Conservation (phyloP, 805 yeast species). For the Candida manassasensis region DNA sequence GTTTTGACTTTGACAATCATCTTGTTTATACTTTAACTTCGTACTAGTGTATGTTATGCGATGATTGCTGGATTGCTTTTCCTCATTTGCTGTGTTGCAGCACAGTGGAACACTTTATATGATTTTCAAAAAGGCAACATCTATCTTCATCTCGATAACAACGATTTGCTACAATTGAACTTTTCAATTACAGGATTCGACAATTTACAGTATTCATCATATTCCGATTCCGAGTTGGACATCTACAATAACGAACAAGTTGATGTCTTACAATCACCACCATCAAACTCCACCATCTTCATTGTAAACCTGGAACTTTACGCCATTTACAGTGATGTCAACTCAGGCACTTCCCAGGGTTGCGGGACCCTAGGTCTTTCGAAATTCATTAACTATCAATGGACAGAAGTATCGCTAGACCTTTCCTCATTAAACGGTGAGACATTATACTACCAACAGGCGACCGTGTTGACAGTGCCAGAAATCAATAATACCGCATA, state of each 20-base stretch:
- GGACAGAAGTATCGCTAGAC: conserved; percentile 13
- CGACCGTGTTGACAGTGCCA: conserved; percentile 41
- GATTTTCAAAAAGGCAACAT: conserved; percentile 28
- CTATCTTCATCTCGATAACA: conserved; percentile 31
- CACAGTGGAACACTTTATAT: conserved; percentile 33
- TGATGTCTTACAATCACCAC: conserved; percentile 24
- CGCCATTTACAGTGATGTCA: conserved; percentile 17
- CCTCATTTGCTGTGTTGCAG: background rate
- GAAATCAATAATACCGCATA: conserved; percentile 36
- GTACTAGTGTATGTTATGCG: too few relatives aligned
- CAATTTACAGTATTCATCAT: conserved; percentile 6
- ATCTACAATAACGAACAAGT: conserved; percentile 19
- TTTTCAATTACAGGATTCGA: conserved; percentile 31
- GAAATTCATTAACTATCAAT: conserved; percentile 16
- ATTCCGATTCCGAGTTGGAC: conserved; percentile 10
- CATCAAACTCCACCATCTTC: conserved; percentile 28
- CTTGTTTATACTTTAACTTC: too few relatives aligned
- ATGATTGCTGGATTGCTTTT: background rate
- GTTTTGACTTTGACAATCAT: too few relatives aligned
- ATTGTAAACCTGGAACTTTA: conserved; percentile 23
- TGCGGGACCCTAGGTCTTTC: conserved; percentile 27
- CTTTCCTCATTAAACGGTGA: conserved; percentile 16
- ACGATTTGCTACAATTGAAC: conserved; percentile 32
- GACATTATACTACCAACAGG: conserved; percentile 24
- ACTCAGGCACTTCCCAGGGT: background rate